Base-by-base conservation (phyloP, 768 basidiomycete genomes). In the Amyloporia xantha region DNA sequence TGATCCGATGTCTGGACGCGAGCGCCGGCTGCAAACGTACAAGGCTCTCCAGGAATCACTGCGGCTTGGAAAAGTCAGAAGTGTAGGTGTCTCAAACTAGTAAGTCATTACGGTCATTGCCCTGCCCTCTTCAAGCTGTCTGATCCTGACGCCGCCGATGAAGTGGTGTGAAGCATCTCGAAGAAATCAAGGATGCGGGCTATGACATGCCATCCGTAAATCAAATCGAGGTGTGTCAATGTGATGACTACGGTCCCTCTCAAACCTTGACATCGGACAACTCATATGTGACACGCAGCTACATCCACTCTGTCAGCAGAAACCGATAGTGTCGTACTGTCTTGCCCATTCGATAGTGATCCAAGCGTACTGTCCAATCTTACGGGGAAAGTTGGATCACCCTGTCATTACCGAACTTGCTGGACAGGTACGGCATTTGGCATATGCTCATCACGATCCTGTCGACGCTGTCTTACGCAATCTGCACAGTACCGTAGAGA, bases 221-320 rank as follows among this genome's bases (percentile, higher is more conserved):
- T 59, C 90, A 92, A 60, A 81, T 92, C 50, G 89, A 91, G 75
- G 88, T 80, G 62, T 36, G 67, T 23, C 24, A 4, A 5, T n/a
- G n/a, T n/a, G n/a, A n/a, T n/a, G n/a, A n/a, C n/a, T n/a, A n/a
- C n/a, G n/a, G 10, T n/a, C 12, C 13, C 40, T 19, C n/a, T 45
- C 17, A 12, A 4, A 10, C 28, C 4, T n/a, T 5, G 13, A 5
- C 41, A 41, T n/a, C 33, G 9, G 33, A 35, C 33, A 35, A 35
- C 10, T 35, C 33, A 7, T 41, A 5, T 30, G n/a, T 21, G 25
- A 28, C 24, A 33, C 27, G 20, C 56, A 90, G 87, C 70, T 91
- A 30, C 88, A 91, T 57, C 89, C 88, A 0, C 74, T 83, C 49
- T 91, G 87, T 65, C 91, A 92, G 60, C 91, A 92, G 58, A 76